Evolutionary conservation across 164 flowering plant genomes (phyloP).

Genomic region (Liriodendron chinense): DNA sequence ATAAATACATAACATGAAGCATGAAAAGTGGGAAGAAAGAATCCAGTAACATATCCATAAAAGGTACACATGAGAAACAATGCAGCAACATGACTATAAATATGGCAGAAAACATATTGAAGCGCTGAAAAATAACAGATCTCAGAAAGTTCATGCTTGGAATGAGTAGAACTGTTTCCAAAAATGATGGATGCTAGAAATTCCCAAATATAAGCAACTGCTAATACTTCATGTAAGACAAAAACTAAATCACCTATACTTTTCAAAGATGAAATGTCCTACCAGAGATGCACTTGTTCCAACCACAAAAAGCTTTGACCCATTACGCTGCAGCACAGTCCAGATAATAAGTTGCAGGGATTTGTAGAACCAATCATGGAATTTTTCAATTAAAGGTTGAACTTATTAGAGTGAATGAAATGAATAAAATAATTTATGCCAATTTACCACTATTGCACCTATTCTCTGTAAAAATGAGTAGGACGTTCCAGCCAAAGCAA

Average conservation of each 20-base stretch:
- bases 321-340: slow-evolving; percentile 69
- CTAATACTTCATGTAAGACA: background rate
- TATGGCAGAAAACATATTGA: background rate
- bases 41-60: no score
- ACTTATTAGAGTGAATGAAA: background rate
- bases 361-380: background rate
- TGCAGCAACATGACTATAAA: background rate
- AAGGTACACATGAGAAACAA: no score
- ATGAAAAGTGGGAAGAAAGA: no score
- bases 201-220: background rate
- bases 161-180: no score
- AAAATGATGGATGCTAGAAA: no score
- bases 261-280: slow-evolving; percentile 4
- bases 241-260: background rate
- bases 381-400: background rate
- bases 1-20: no score
- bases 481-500: slow-evolving; percentile 82
- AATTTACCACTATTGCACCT: slow-evolving; percentile 79
- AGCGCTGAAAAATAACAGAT: background rate
- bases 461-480: slow-evolving; percentile 78
- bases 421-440: background rate
- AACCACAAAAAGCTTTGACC: slow-evolving; percentile 91
- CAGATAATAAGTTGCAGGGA: slow-evolving; percentile 1
- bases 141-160: no score
- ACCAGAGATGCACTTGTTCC: slow-evolving; percentile 94